Base-by-base conservation (phyloP, 148 eudicot genomes). In the Camellia lanceoleosa region DNA sequence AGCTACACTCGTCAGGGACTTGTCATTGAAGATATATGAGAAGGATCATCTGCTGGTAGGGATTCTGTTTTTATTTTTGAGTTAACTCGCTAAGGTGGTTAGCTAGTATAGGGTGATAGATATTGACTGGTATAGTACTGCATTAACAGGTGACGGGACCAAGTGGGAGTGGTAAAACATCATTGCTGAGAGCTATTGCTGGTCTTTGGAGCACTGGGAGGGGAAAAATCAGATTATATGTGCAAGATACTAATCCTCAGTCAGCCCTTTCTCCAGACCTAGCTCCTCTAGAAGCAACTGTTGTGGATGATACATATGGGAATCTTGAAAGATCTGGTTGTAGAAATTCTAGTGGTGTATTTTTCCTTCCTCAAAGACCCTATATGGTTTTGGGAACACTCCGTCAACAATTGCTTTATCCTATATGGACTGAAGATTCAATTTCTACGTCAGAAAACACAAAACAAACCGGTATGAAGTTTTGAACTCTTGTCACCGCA, bases 371-470 rank as follows among this genome's bases (percentile, higher is more conserved):
- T 56, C 99, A 96, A 78, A 90, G 88, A 80, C 99, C 99, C 11
- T 96, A 96, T 79, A 93, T 96, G 99, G 97, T 92, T 61, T 83
- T 96, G 89, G 99, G 99, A 85, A 89, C 97, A 74, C 97, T 96
- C 74, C 95, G 97, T 64, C 97, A 96, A 85, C 99, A 96, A 61
- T 84, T 96, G 89, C 95, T 96, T 78, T 96, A 96, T 88, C 99
- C 99, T 56, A 90, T 91, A 65, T 96, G 98, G 98, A 87, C 86
- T 68, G 94, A 89, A 71, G 87, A 82, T 59, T 64, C 78, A 23
- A 74, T 71, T 81, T 86, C 85, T 72, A 43, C 74, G 20, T 69
- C 87, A 16, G 89, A 88, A 54, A 67, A 73, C 75, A 63, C 82
- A 78, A 89, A 81, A 78, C 74, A 82, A 76, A 87, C 72, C 73